Evolutionary conservation across 1,139 yeast species (phyloP).

Genomic region (Taphrina confusa): DNA sequence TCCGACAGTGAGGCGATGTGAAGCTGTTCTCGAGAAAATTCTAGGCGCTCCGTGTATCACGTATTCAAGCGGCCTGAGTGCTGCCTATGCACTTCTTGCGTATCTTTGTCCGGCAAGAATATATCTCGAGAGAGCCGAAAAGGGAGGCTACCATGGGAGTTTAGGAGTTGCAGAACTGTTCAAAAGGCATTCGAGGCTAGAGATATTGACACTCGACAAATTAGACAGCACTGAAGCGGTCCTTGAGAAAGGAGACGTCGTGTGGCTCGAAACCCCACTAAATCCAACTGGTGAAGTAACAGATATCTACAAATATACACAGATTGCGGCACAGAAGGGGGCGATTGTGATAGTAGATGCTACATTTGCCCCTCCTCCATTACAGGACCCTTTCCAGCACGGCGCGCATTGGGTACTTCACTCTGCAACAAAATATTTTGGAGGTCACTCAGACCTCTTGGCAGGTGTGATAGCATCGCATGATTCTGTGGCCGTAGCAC

Average conservation of each 20-base stretch:
- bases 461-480: constrained; percentile 80
- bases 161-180: constrained; percentile 67
- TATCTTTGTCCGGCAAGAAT: constrained; percentile 71
- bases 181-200: constrained; percentile 61
- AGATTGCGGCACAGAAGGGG: constrained; percentile 48
- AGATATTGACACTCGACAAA: constrained; percentile 41
- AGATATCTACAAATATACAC: constrained; percentile 65
- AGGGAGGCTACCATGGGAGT: constrained; percentile 79
- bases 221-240: not conserved
- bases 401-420: constrained; percentile 89
- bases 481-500: constrained; percentile 51
- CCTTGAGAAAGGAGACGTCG: constrained; percentile 56
- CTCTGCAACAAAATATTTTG: constrained; percentile 86
- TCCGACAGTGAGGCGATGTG: constrained; percentile 69
- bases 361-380: constrained; percentile 89
- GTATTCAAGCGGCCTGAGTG: constrained; percentile 77
- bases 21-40: constrained; percentile 62
- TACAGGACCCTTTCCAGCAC: constrained; percentile 64
- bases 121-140: constrained; percentile 56
- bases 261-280: constrained; percentile 88
- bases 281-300: constrained; percentile 82
- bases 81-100: constrained; percentile 74
- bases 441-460: constrained; percentile 90
- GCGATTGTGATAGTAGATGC: constrained; percentile 80
- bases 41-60: constrained; percentile 57